A percentile compares a stretch with the other conserved stretches of the same genome.
Evolutionary conservation across 768 basidiomycete genomes (phyloP).

Genomic region (Mycena latifolia): DNA sequence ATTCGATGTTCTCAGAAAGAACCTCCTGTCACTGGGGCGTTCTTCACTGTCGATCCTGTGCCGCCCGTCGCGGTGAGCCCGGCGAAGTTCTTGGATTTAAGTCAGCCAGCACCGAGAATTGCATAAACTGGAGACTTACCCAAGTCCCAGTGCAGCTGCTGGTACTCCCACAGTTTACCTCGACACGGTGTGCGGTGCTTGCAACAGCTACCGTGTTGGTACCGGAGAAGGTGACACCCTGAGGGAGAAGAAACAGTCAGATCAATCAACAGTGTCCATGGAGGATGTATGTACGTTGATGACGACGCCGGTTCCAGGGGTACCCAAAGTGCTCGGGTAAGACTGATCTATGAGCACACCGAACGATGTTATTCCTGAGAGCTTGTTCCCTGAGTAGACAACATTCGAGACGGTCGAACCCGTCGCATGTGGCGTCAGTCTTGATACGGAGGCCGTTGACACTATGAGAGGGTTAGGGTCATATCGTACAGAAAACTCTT

Average conservation of each 20-base stretch:
- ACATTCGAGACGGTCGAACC: conserved; percentile 34
- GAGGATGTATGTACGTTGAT: conserved; percentile 20
- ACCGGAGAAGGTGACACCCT: conserved; percentile 29
- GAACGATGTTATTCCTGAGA: conserved; percentile 28
- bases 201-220: conserved; percentile 34
- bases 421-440: conserved; percentile 33
- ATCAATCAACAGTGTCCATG: background rate
- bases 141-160: conserved; percentile 30
- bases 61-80: conserved; percentile 28
- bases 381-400: conserved; percentile 33
- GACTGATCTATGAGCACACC: conserved; percentile 38
- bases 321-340: conserved; percentile 34
- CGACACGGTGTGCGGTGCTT: conserved; percentile 29
- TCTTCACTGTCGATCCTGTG: conserved; percentile 20
- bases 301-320: conserved; percentile 36
- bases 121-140: background rate
- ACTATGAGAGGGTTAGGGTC: conserved; percentile 12
- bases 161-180: conserved; percentile 37
- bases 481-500: background rate
- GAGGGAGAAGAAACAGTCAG: background rate
- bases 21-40: conserved; percentile 23
- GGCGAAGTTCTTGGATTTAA: conserved; percentile 17
- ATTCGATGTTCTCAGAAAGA: conserved; percentile 8
- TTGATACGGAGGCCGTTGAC: conserved; percentile 37
- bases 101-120: background rate